Conservation (phyloP, 2,329 filamentous ascomycete species). For the Dactylellina sp. region DNA sequence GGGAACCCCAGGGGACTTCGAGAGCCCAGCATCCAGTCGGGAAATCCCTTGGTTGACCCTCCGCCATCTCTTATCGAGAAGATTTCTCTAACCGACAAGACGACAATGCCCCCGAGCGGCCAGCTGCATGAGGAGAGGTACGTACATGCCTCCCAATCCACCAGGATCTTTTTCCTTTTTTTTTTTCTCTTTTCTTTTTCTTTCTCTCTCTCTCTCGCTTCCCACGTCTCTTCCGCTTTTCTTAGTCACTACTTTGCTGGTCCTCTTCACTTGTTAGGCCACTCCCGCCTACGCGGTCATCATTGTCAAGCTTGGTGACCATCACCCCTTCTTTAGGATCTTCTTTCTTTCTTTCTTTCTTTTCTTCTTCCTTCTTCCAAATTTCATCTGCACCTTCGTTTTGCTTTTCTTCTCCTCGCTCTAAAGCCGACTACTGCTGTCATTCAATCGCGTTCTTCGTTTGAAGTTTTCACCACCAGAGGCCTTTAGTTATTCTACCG, state of each 20-base stretch:
- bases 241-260: constrained; percentile 31
- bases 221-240: constrained; percentile 55
- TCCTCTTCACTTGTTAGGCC: constrained; percentile 30
- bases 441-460: constrained; percentile 28
- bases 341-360: constrained; percentile 28
- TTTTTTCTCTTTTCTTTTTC: constrained; percentile 52
- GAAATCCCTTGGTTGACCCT: constrained; percentile 46
- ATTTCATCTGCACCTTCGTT: constrained; percentile 33
- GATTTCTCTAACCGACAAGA: constrained; percentile 52
- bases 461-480: constrained; percentile 3
- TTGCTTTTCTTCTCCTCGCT: constrained; percentile 21
- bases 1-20: constrained; percentile 19
- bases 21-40: constrained; percentile 28
- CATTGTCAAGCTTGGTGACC: constrained; percentile 55
- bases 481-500: constrained; percentile 6
- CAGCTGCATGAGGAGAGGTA: constrained; percentile 53
- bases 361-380: constrained; percentile 15
- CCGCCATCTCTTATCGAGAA: constrained; percentile 55
- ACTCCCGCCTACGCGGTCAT: constrained; percentile 53
- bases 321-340: constrained; percentile 46
- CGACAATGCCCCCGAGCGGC: constrained; percentile 45
- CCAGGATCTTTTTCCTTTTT: constrained; percentile 52
- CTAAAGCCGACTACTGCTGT: constrained; percentile 1
- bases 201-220: constrained; percentile 39
- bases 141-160: constrained; percentile 42